Evolutionary conservation across 2,329 filamentous ascomycete genomes (phyloP).

Genomic region (Keithomyces neogunnii): DNA sequence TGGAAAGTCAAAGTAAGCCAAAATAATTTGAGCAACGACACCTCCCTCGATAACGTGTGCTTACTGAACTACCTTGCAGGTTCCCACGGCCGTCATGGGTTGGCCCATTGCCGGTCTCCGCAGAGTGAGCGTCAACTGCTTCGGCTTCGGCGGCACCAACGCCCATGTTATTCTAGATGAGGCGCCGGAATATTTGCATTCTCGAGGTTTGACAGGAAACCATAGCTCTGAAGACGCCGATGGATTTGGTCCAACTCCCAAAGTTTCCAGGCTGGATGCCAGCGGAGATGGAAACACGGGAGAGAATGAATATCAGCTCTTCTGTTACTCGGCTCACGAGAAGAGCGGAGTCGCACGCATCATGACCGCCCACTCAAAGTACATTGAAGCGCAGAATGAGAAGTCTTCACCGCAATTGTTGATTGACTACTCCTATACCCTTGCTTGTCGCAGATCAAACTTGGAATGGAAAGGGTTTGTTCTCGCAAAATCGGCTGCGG

Average conservation of each 20-base stretch:
- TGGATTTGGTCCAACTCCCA: not conserved
- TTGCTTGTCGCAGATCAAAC: conserved; percentile 34
- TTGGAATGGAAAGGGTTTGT: conserved; percentile 34
- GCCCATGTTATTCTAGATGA: conserved; percentile 45
- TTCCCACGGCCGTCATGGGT: conserved; percentile 28
- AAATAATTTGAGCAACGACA: not conserved
- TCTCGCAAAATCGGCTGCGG: conserved; percentile 23
- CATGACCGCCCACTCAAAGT: conserved; percentile 24
- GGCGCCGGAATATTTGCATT: conserved; percentile 29
- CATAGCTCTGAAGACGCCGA: conserved; percentile 21
- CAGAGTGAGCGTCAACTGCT: conserved; percentile 46
- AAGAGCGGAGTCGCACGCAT: conserved; percentile 28
- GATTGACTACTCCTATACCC: conserved; percentile 36
- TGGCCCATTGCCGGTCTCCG: conserved; percentile 37
- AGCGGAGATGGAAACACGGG: not conserved
- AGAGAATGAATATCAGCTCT: conserved; percentile 23
- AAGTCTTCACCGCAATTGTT: conserved; percentile 15
- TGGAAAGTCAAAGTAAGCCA: conserved; percentile 36
- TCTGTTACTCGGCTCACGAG: conserved; percentile 36
- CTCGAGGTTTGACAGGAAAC: conserved; percentile 24
- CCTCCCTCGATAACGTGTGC: not conserved
- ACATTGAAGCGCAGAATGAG: conserved; percentile 15
- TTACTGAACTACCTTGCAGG: conserved; percentile 16
- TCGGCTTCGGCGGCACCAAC: conserved; percentile 51
- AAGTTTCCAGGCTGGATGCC: not conserved